Percentiles rank a stretch among this genome's conserved stretches.
Evolutionary conservation across 352 stramenopile genomes (phyloP).

Genomic region (Pythium apleroticum): DNA sequence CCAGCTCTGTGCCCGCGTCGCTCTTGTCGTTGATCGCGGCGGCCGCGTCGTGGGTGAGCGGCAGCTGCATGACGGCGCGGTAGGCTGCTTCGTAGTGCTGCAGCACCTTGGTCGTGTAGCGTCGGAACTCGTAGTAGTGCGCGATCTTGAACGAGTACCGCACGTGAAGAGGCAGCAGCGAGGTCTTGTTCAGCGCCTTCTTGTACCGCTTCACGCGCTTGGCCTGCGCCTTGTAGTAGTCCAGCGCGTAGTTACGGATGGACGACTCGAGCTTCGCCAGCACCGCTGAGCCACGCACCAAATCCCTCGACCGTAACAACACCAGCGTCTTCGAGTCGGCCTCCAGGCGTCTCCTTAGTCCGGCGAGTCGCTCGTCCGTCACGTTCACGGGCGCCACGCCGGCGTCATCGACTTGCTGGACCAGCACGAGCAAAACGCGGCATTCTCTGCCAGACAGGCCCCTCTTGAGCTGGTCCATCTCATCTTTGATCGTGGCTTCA

Average conservation of each 20-base stretch:
- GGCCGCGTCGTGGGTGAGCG: constrained; percentile 38
- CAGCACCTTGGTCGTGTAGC: constrained; percentile 84
- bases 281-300: constrained; percentile 53
- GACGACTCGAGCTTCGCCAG: constrained; percentile 74
- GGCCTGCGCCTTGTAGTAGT: constrained; percentile 88
- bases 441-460: constrained; percentile 67
- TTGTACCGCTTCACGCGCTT: constrained; percentile 90
- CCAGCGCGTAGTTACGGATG: constrained; percentile 72
- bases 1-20: constrained; percentile 37
- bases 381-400: constrained; percentile 57
- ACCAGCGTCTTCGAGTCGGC: constrained; percentile 73
- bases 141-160: constrained; percentile 89
- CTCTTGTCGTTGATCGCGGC: constrained; percentile 28
- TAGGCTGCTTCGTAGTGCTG: constrained; percentile 87
- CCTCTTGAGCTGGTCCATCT: constrained; percentile 73
- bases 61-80: constrained; percentile 54
- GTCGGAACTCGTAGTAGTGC: constrained; percentile 88
- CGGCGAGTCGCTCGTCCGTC: constrained; percentile 73
- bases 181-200: constrained; percentile 69
- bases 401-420: constrained; percentile 79
- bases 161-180: constrained; percentile 57
- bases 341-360: constrained; percentile 66
- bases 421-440: constrained; percentile 72
- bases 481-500: constrained; percentile 66
- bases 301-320: constrained; percentile 63